Conservation (phyloP, 2,329 filamentous ascomycete species). For the Aspergillus uvarum region DNA sequence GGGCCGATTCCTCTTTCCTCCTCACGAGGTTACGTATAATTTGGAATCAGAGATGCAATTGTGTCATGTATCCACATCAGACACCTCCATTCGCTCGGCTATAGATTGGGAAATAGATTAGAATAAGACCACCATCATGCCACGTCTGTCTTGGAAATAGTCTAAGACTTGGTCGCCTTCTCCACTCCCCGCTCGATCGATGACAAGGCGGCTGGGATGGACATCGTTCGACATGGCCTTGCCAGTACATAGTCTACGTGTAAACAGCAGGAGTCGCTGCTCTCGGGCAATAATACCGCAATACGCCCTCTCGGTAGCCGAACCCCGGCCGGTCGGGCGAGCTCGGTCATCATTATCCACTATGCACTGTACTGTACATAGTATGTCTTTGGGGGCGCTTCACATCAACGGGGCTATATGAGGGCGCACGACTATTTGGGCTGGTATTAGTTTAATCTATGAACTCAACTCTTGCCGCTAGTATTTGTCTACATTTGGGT, state of each 20-base stretch:
- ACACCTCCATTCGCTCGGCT: background rate
- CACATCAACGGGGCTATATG: no score
- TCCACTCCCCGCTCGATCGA: background rate
- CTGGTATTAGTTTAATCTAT: no score
- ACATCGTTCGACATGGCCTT: background rate
- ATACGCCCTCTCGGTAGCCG: background rate
- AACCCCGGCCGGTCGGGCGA: slow-evolving; percentile 1
- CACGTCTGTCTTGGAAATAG: slow-evolving; percentile 7
- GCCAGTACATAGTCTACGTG: background rate
- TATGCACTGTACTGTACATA: no score
- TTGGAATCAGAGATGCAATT: slow-evolving; percentile 10
- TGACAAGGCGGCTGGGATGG: background rate
- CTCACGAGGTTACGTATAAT: background rate
- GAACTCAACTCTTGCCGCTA: no score
- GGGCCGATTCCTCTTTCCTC: no score
- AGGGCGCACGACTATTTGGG: no score
- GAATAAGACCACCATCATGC: slow-evolving; percentile 10
- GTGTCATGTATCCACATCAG: slow-evolving; percentile 5
- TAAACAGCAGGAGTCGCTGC: background rate
- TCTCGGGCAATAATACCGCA: background rate
- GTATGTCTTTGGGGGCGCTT: no score
- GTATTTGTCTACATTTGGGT: no score
- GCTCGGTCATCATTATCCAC: background rate
- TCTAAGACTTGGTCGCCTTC: background rate
- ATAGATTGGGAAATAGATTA: background rate